Evolutionary conservation across 345 rosid species (phyloP), one percentile per base, ranked within the genome.

Genomic region (Gossypium herbaceum): DNA sequence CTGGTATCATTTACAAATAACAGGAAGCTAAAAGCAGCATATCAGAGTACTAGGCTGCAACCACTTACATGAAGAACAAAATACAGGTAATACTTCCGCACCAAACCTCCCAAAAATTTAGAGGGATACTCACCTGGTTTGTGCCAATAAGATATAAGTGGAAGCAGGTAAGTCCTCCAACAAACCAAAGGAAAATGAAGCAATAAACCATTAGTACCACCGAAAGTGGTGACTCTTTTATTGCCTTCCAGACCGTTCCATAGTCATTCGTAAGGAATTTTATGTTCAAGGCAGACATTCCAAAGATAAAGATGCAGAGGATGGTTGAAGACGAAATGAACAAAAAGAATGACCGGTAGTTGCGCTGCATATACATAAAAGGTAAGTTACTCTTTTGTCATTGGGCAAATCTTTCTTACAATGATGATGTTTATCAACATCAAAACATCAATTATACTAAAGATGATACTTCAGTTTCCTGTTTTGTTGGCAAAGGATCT

Each of bases 131-230:
- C 57, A 85, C 91, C 86, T 85, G 87, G 78, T 87, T 87, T 78
- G 81, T 85, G 78, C 82, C 43, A 29, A 87, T 85, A 54, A 88
- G 89, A 81, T 84, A 88, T 1, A 88, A 68, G 69, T 88, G 91
- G 79, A 88, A 81, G 77, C 82, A 84, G 44, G 91, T 77, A 72
- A 88, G 91, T 6, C 91, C 87, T 34, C 91, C 91, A 15, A 84
- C 85, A 58, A 88, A 85, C 89, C 86, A 88, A 3, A 85, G 82
- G 79, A 85, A 85, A 73, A 88, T 70, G 81, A 88, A 85, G 79
- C 87, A 78, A 57, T 88, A 88, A 16, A 64, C 84, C 71, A 88
- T 81, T 59, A 88, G 76, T 44, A 84, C 79, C 43, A 84, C 74
- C 10, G 91, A 84, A 29, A 82, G 83, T 17, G 85, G 89, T 12